Evolutionary conservation across 192 early-diverging fungal genomes (phyloP), one percentile per base, ranked within the genome.

Genomic region (Backusella morwellensis): DNA sequence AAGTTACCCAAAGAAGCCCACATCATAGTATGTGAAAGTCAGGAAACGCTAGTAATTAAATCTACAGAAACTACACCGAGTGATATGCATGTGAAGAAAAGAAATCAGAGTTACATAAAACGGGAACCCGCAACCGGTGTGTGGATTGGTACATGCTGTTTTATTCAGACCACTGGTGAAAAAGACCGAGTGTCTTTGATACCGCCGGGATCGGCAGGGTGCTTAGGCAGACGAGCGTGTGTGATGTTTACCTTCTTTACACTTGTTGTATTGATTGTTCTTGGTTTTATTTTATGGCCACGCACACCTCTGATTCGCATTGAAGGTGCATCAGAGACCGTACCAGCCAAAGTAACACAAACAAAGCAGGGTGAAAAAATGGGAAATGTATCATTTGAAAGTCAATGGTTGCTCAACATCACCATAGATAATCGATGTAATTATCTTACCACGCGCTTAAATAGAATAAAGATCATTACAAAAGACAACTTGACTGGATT

Each of bases 351-450:
- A 42, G 38, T 78, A 21, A 52, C 44, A 26, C 68, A 78, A 21
- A 71, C 69, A 35, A 35, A 35, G 15, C 77, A 78, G 17, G 56
- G 63, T 69, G 66, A 47, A 23, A 34, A 41, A 1, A 66, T 78
- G 14, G 70, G 68, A 7, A 78, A 78, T 74, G 69, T 74, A n/a
- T 23, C 52, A 1, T 78, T 78, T 69, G 35, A 66, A 36, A 74
- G 66, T 35, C 44, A 75, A 41, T 81, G 80, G 80, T 17, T 69
- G 3, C 9, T 81, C 7, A 78, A 74, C 38, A 38, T 81, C 12
- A 68, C 70, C 2, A 34, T 77, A 3, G 80, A 81, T 35, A 77
- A 77, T 35, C 76, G 80, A 36, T 42, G 34, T 4, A 81, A 81
- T 40, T 81, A 74, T 26, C 42, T 77, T 4, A 73, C 80, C 1